Base-by-base conservation (phyloP, 768 basidiomycete species). In the Butyriboletus loyo region DNA sequence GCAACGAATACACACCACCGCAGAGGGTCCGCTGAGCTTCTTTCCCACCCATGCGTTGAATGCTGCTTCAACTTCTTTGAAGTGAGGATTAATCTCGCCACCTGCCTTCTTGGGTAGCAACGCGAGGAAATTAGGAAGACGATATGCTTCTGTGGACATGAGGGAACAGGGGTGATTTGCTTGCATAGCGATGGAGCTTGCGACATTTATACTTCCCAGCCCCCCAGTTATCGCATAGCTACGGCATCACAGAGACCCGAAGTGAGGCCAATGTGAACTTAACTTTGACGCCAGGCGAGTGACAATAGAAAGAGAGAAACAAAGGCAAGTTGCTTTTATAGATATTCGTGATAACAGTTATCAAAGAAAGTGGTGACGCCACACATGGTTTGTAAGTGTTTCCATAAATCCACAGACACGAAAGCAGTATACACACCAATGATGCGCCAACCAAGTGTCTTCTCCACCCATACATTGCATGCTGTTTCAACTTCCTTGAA, bases 91-190 rank as follows among this genome's bases (percentile, higher is more conserved):
- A 27, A 68, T 70, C 17, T 53, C 52, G 19, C 59, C 65, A 6
- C 68, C 62, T 11, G 68, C 55, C 44, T 70, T 69, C 54, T 53
- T 51, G 17, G 66, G 65, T 24, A 66, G 56, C 13, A 63, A 46
- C 22, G 39, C 41, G 9, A 66, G 58, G 28, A 68, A 56, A 45
- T 58, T 37, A n/a, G 66, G 67, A 43, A 69, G 52, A 31, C 45
- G 67, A 30, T 57, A 66, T 15, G 54, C 35, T 56, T 56, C 43
- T 31, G 30, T 45, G 9, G 21, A 8, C 43, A 45, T 45, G 43
- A n/a, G 4, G 19, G n/a, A 2, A 7, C 7, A 10, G 19, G 4
- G 28, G 19, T 4, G 36, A 17, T 37, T 37, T 37, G 36, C 19
- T 3, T 19, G 9, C 28, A 30, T 21, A 11, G 11, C 13, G 8